These are phyloP conservation scores for Clarkia xantiana DNA, from an alignment of 345 rosid species.

Conservation along the genomic window DNA sequence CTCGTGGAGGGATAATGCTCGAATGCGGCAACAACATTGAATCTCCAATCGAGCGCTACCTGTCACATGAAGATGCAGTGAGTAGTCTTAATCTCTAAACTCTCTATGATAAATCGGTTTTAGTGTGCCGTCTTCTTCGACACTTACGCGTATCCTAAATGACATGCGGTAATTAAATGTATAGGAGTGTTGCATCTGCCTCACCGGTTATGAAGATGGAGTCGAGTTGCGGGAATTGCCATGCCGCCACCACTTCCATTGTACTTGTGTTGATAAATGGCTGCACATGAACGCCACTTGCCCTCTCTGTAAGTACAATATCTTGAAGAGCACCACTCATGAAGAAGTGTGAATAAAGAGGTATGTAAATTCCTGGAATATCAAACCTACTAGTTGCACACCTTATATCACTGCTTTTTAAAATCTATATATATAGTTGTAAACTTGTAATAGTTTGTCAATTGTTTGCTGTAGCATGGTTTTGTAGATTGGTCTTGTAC, in stretches of 20 bases:
- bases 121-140: too few relatives aligned
- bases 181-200: constrained; percentile 72
- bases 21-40: constrained; percentile 50
- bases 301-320: constrained; percentile 58
- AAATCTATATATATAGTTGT: too few relatives aligned
- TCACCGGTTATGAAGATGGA: constrained; percentile 43
- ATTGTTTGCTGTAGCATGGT: too few relatives aligned
- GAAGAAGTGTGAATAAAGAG: too few relatives aligned
- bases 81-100: constrained; percentile 4
- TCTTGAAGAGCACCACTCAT: constrained; percentile 23
- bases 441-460: too few relatives aligned
- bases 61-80: constrained; percentile 77
- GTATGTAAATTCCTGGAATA: too few relatives aligned
- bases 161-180: background rate
- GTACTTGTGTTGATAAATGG: constrained; percentile 68
- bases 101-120: too few relatives aligned
- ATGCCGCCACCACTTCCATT: constrained; percentile 57
- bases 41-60: constrained; percentile 44
- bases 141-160: too few relatives aligned
- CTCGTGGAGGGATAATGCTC: constrained; percentile 62
- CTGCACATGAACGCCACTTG: constrained; percentile 58
- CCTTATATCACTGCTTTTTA: too few relatives aligned
- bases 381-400: too few relatives aligned
- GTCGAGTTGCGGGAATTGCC: constrained; percentile 56
- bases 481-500: too few relatives aligned